These are phyloP conservation scores for Pyropia yezoensis DNA, from an alignment of 23 red algal species.

Conservation along the genomic window DNA sequence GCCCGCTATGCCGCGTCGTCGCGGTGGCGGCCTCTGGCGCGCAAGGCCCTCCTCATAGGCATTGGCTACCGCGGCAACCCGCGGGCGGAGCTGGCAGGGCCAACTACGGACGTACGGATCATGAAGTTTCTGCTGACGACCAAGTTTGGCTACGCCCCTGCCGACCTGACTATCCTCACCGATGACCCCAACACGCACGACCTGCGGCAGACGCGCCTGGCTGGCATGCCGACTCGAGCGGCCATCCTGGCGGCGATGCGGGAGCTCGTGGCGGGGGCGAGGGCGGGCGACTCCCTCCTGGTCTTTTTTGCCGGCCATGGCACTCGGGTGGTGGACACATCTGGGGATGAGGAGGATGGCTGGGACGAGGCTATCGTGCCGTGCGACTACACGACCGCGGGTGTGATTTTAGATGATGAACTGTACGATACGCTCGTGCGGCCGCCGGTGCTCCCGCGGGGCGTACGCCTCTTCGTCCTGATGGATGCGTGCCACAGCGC, in stretches of 20 bases:
- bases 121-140: conserved; percentile 34
- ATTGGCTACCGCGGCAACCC: conserved; percentile 35
- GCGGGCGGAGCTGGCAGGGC: conserved; percentile 15
- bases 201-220: conserved; percentile 8
- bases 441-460: conserved; percentile 6
- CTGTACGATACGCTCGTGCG: conserved; percentile 32
- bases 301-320: conserved; percentile 61
- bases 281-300: conserved; percentile 28
- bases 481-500: conserved; percentile 62
- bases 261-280: conserved; percentile 18
- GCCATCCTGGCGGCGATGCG: conserved; percentile 41
- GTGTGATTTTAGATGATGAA: conserved; percentile 45
- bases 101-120: conserved; percentile 41
- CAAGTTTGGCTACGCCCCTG: conserved; percentile 25
- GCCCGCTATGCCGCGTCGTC: no score
- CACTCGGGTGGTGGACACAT: conserved; percentile 32
- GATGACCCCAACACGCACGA: conserved; percentile 15
- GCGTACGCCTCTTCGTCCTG: conserved; percentile 34
- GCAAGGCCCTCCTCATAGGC: conserved; percentile 39
- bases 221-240: conserved; percentile 17
- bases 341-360: conserved; percentile 57
- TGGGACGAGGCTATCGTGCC: conserved; percentile 54
- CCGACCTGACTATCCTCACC: conserved; percentile 46
- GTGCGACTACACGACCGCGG: conserved; percentile 34
- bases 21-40: no score